Conservation (phyloP, 2,329 filamentous ascomycete species). For the Colletotrichum tanaceti region DNA sequence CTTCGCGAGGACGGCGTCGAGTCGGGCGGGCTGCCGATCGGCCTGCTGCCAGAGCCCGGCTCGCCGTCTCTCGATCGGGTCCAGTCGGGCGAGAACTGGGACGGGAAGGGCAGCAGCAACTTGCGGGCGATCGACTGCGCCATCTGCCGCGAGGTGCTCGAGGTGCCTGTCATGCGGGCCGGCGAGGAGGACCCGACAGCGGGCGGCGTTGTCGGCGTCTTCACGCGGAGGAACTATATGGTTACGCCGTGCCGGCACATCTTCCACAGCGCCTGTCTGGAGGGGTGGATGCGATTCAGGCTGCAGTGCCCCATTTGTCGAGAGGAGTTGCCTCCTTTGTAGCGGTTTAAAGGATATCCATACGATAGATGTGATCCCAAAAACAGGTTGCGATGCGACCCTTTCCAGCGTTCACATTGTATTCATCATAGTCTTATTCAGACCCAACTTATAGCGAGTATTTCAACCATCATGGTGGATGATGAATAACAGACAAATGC, state of each 20-base stretch:
- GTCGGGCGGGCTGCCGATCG: slow-evolving; percentile 83
- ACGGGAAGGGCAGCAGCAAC: slow-evolving; percentile 46
- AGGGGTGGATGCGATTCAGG: slow-evolving; percentile 95
- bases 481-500: too few relatives aligned
- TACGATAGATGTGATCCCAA: background rate
- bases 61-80: slow-evolving; percentile 47
- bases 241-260: slow-evolving; percentile 97
- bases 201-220: slow-evolving; percentile 72
- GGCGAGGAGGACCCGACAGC: slow-evolving; percentile 62
- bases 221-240: slow-evolving; percentile 91
- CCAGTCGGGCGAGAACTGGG: slow-evolving; percentile 50
- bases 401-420: background rate
- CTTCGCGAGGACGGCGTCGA: slow-evolving; percentile 85
- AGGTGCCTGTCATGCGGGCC: slow-evolving; percentile 82
- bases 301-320: slow-evolving; percentile 96
- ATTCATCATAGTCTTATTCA: too few relatives aligned
- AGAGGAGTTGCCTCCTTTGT: slow-evolving; percentile 87
- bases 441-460: background rate
- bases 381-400: too few relatives aligned
- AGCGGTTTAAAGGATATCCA: slow-evolving; percentile 16
- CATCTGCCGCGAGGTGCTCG: slow-evolving; percentile 91
- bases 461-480: background rate
- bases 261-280: slow-evolving; percentile 90
- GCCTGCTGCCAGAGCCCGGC: slow-evolving; percentile 61
- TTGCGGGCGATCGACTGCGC: slow-evolving; percentile 83